Conservation (phyloP, 495 filamentous ascomycete genomes). For the Penicillium desertorum region DNA sequence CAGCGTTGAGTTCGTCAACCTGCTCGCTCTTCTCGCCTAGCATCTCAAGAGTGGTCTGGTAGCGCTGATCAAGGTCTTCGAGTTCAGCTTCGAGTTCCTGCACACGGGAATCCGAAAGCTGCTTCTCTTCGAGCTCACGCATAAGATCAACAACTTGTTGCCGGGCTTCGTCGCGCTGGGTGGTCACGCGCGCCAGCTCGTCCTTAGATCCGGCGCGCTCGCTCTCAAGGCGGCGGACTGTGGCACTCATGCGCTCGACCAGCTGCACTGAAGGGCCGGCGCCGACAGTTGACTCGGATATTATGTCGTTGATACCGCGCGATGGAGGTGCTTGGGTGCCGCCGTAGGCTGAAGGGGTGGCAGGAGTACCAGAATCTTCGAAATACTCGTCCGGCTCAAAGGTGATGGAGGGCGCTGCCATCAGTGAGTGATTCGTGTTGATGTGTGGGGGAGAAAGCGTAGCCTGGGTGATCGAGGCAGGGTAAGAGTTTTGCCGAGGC, state of each 20-base stretch:
- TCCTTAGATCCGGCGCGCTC: conserved; percentile 85
- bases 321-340: conserved; percentile 37
- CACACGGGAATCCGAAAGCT: conserved; percentile 56
- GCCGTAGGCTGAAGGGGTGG: conserved; percentile 59
- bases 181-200: conserved; percentile 73
- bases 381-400: conserved; percentile 70
- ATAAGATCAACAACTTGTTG: conserved; percentile 85
- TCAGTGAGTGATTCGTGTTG: conserved; percentile 35
- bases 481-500: conserved; percentile 45
- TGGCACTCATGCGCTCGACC: conserved; percentile 93
- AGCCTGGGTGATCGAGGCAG: conserved; percentile 36
- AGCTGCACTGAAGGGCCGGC: conserved; percentile 93
- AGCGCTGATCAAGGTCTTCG: conserved; percentile 59
- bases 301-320: conserved; percentile 78
- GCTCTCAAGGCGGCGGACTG: conserved; percentile 84
- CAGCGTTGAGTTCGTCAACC: conserved; percentile 84
- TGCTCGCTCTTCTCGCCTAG: conserved; percentile 94
- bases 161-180: conserved; percentile 88
- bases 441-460: conserved; percentile 37
- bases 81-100: conserved; percentile 66
- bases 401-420: conserved; percentile 57
- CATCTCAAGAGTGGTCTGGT: conserved; percentile 91
- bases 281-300: conserved; percentile 82
- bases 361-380: conserved; percentile 54
- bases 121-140: conserved; percentile 74